Base-by-base conservation (phyloP, 345 rosid genomes). In the Microcos paniculata region DNA sequence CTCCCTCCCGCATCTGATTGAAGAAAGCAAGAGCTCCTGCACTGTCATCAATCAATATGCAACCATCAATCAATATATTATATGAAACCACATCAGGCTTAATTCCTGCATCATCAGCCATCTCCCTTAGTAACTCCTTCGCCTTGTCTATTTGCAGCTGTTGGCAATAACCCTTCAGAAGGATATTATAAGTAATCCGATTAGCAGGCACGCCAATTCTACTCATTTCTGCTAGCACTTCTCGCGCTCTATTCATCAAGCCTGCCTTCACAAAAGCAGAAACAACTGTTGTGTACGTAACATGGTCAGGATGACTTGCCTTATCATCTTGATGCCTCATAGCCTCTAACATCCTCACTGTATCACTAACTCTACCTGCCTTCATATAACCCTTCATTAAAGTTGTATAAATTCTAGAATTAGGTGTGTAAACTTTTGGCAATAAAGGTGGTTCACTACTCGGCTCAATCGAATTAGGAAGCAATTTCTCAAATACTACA, bases 351-450 rank as follows among this genome's bases (percentile, higher is more conserved):
- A 84, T 90, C 57, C 94, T 87, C 45, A 89, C 92, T 0, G 96
- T 89, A 61, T 92, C 94, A 0, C 78, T 78, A 45, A 90, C 93
- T 6, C 96, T 90, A 16, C 99, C 92, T 31, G 79, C 84, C 76
- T 88, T 90, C 99, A 95, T 95, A 69, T 94, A 94, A 76, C 98
- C 98, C 85, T 94, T 94, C 98, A 94, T 94, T 48, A 94, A 57
- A 53, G 95, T 94, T 0, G 98, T 91, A 85, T 92, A 94, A 31
- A 91, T 88, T 77, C 98, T 89, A 10, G 95, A 87, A 72, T 92
- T 80, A 40, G 98, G 98, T 6, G 87, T 75, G 76, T 82, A 94
- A 11, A 62, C 73, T 69, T 85, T 90, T 7, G 90, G 94, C 79
- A 94, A 80, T 85, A 92, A 80, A 11, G 91, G 94, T 4, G 97